Conservation (phyloP, 148 eudicot species). For the Silene latifolia region DNA sequence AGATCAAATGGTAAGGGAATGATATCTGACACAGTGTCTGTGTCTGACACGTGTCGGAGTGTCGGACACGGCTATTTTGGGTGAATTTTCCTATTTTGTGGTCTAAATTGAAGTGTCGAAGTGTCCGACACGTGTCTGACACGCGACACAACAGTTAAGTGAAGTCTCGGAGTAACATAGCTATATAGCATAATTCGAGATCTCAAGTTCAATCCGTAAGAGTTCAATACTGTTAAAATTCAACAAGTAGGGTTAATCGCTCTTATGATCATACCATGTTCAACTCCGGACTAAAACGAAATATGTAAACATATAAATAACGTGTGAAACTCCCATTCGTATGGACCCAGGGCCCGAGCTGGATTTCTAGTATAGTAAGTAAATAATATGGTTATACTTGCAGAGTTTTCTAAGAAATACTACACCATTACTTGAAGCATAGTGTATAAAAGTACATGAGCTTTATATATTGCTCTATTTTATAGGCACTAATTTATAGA, state of each 20-base stretch:
- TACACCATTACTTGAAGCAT: not conserved
- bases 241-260: not conserved
- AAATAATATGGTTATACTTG: not conserved
- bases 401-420: not conserved
- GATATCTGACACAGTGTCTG: too few species aligned
- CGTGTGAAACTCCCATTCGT: not conserved
- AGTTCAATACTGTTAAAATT: not conserved
- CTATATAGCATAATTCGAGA: not conserved
- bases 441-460: conserved; percentile 9
- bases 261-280: too few species aligned
- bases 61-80: too few species aligned
- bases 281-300: not conserved
- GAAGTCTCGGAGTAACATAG: too few species aligned
- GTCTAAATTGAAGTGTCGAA: too few species aligned
- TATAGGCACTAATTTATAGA: conserved; percentile 6
- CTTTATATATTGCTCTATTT: not conserved
- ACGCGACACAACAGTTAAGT: too few species aligned
- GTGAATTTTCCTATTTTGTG: too few species aligned
- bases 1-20: not conserved
- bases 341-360: not conserved
- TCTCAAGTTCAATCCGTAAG: not conserved
- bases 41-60: too few species aligned
- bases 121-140: too few species aligned
- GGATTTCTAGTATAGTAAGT: not conserved
- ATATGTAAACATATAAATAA: too few species aligned